Evolutionary conservation across 2,329 filamentous ascomycete species (phyloP), one percentile per base, ranked within the genome.

Genomic region (Lachnum nothofagi): DNA sequence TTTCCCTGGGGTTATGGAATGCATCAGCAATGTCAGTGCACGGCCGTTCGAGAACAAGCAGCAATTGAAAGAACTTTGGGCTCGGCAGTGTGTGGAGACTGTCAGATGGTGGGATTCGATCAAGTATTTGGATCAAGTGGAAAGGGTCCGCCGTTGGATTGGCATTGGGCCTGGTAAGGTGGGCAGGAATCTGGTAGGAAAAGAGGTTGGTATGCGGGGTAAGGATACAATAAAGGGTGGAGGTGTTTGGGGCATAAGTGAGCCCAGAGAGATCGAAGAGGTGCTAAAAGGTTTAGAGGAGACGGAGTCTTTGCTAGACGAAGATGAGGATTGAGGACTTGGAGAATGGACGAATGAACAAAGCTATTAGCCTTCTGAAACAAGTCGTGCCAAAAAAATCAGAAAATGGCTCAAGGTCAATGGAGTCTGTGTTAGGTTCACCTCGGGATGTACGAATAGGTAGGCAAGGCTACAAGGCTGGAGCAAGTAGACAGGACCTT

Each of bases 31-130:
- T 66, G 86, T 96, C 37, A 86, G 83, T 6, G 91, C 86, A 3
- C 71, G 82, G 46, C 90, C 90, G 0, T 95, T 95, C 58, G 66
- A 73, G 55, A 87, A 79, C 56, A 82, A 80, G 59, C 80, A 81
- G 34, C 80, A 94, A 55, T 72, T 96, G 25, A 88, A 88, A 64
- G 83, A 94, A 54, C 70, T 94, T 39, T 72, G 95, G 42, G 84
- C 90, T 1, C 72, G 88, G 42, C 86, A 90, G 63, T 91, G 86
- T 53, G 82, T 93, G n/a, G 89, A 95, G 70, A 96, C 91, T 24
- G 89, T 97, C 35, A 77, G 80, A 51, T 97, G 91, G 91, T 95
- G 91, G 83, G 88, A 94, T 59, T 93, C 88, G 61, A 91, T 97
- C 61, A 83, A 82, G 57, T 95, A 94, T 63, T 72, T 96, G 42